Evolutionary conservation across 2,329 filamentous ascomycete genomes (phyloP).

Genomic region (Zymoseptoria passerinii): DNA sequence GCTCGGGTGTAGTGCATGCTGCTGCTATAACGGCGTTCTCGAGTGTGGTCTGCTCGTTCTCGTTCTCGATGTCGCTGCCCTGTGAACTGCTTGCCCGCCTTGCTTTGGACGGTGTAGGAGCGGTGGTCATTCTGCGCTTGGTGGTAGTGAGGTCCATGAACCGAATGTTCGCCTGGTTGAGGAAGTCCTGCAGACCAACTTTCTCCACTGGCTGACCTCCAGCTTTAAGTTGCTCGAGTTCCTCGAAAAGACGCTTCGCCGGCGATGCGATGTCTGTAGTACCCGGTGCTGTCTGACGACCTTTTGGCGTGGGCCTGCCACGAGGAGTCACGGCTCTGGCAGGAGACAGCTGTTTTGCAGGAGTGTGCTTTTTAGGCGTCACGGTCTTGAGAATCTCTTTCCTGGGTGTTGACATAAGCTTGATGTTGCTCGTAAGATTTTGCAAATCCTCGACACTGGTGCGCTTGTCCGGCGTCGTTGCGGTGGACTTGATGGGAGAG

Average conservation of each 20-base stretch:
- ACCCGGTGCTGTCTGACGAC: slow-evolving; percentile 7
- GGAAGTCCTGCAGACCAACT: slow-evolving; percentile 73
- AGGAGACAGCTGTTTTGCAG: slow-evolving; percentile 35
- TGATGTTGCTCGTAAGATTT: slow-evolving; percentile 37
- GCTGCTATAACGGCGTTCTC: slow-evolving; percentile 80
- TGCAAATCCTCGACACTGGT: slow-evolving; percentile 14
- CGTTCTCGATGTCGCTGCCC: slow-evolving; percentile 28
- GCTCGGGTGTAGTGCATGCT: slow-evolving; percentile 83
- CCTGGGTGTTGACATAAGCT: slow-evolving; percentile 40
- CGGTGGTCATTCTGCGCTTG: slow-evolving; percentile 78
- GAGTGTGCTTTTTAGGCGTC: slow-evolving; percentile 34
- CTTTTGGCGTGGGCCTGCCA: slow-evolving; percentile 24
- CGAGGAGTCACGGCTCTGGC: slow-evolving; percentile 34
- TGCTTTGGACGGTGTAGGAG: slow-evolving; percentile 37
- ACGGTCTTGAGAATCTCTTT: slow-evolving; percentile 35
- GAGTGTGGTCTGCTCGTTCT: slow-evolving; percentile 36
- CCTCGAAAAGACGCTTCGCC: slow-evolving; percentile 21
- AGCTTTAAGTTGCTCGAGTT: slow-evolving; percentile 16
- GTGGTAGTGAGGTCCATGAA: slow-evolving; percentile 99
- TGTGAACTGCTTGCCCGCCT: slow-evolving; percentile 20
- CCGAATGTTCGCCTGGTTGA: slow-evolving; percentile 90
- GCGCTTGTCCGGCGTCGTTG: slow-evolving; percentile 14
- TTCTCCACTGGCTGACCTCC: slow-evolving; percentile 21
- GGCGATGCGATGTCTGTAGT: slow-evolving; percentile 16
- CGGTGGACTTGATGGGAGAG: slow-evolving; percentile 11